These are phyloP conservation scores for Vigna reflexopilosa DNA, from an alignment of 306 rosid genomes.

Conservation along the genomic window DNA sequence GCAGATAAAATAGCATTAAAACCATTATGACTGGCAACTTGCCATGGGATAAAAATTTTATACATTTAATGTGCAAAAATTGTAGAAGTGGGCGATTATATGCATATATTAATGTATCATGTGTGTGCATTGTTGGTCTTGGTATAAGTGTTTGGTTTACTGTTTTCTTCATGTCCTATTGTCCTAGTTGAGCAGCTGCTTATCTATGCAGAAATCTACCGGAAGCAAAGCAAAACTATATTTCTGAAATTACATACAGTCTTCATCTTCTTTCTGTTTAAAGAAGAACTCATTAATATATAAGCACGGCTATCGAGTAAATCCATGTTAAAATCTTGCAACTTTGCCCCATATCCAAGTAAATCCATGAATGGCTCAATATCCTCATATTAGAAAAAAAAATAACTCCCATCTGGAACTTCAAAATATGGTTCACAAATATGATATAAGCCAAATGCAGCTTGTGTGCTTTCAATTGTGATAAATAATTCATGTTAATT, in stretches of 20 bases:
- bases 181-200: slow-evolving; percentile 1
- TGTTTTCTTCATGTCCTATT: slow-evolving; percentile 23
- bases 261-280: slow-evolving; percentile 11
- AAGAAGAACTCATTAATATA: slow-evolving; percentile 6
- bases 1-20: slow-evolving; percentile 10
- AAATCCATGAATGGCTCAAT: slow-evolving; percentile 29
- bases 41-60: background rate
- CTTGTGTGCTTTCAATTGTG: slow-evolving; percentile 26
- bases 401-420: slow-evolving; percentile 9
- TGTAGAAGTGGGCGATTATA: slow-evolving; percentile 15
- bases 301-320: slow-evolving; percentile 10
- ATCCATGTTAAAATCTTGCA: background rate
- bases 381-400: slow-evolving; percentile 21
- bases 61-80: background rate
- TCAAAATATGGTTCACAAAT: slow-evolving; percentile 13
- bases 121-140: slow-evolving; percentile 10
- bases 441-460: background rate
- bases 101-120: slow-evolving; percentile 1
- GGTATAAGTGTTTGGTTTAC: slow-evolving; percentile 3
- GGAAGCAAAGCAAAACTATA: slow-evolving; percentile 12
- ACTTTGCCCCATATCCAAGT: background rate
- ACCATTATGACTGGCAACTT: background rate
- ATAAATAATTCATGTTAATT: slow-evolving; percentile 14
- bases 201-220: background rate
- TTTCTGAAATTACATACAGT: slow-evolving; percentile 1